These are phyloP conservation scores for Vicia faba DNA, from an alignment of 306 rosid genomes.

Conservation along the genomic window DNA sequence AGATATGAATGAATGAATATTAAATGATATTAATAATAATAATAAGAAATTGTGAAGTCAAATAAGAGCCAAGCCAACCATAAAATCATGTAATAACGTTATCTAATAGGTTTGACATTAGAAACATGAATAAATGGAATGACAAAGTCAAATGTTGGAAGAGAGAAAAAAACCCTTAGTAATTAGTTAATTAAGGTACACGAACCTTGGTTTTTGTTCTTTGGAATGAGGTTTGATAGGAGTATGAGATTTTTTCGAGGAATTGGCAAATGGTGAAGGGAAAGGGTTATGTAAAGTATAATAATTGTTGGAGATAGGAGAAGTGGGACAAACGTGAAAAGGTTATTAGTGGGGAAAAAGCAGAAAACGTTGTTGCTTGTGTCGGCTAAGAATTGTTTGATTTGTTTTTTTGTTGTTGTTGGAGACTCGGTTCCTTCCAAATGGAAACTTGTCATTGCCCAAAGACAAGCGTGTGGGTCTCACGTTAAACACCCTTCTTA, in stretches of 20 bases:
- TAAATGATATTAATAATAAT: background rate
- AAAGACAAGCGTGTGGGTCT: conserved; percentile 21
- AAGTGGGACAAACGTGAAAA: conserved; percentile 11
- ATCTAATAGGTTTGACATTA: background rate
- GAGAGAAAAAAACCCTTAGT: conserved; percentile 20
- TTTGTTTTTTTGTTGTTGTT: background rate
- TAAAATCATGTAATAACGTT: background rate
- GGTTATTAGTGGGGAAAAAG: conserved; percentile 10
- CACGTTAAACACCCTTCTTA: background rate
- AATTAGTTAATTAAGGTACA: background rate
- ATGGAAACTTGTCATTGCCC: background rate
- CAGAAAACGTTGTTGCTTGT: background rate
- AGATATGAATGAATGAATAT: background rate
- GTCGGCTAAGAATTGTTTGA: background rate
- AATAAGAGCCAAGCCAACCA: background rate
- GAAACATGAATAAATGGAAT: background rate
- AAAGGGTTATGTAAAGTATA: background rate
- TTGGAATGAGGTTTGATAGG: background rate
- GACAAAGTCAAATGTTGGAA: conserved; percentile 36
- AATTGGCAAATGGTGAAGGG: background rate
- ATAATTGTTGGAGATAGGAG: conserved; percentile 7
- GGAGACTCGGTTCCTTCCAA: background rate
- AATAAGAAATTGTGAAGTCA: background rate
- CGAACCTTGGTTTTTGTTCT: background rate
- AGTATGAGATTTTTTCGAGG: background rate